These are phyloP conservation scores for Angophora floribunda DNA, from an alignment of 345 rosid species.

Conservation along the genomic window DNA sequence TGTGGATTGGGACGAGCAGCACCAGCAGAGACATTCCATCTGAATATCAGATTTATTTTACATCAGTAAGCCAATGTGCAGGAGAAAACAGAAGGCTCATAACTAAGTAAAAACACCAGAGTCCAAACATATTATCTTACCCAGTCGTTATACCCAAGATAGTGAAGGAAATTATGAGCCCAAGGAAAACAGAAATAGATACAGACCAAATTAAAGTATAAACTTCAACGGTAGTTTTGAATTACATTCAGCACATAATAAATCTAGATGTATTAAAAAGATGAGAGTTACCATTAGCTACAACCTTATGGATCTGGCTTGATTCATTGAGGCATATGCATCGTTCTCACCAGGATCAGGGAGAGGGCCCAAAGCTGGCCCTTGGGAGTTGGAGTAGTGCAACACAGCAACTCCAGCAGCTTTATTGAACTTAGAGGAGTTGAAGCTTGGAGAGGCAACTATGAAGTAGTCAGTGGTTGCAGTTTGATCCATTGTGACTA, in stretches of 20 bases:
- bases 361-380: conserved; percentile 85
- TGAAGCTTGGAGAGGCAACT: conserved; percentile 76
- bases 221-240: background rate
- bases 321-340: conserved; percentile 85
- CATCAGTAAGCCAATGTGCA: background rate
- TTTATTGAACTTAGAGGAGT: conserved; percentile 38
- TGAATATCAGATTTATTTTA: conserved; percentile 2
- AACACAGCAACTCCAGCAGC: conserved; percentile 65
- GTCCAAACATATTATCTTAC: background rate
- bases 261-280: background rate
- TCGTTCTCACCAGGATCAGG: conserved; percentile 71
- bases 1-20: conserved; percentile 97
- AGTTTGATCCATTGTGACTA: conserved; percentile 87
- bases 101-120: background rate
- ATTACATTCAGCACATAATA: background rate
- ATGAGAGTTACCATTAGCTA: conserved; percentile 1
- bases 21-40: conserved; percentile 85
- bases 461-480: conserved; percentile 78
- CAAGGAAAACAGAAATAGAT: background rate
- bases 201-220: background rate
- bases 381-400: conserved; percentile 79
- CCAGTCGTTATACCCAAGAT: background rate
- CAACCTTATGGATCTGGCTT: conserved; percentile 98
- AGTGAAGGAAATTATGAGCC: background rate
- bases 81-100: background rate